Conservation (phyloP, 1,139 yeast genomes). For the Oligophagozyma castellii region DNA sequence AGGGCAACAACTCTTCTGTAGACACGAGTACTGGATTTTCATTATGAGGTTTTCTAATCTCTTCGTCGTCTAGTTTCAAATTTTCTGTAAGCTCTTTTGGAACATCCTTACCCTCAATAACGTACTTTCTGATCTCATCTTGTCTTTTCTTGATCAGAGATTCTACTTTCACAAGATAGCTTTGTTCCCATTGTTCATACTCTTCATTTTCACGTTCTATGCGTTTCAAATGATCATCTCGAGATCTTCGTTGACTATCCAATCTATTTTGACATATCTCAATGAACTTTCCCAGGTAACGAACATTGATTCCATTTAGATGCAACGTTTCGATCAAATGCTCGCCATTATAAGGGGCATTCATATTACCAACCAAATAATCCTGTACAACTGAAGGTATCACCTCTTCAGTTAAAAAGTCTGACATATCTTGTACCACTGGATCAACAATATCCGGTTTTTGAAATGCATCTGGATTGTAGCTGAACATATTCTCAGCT, state of each 20-base stretch:
- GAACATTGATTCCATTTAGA: slow-evolving; percentile 71
- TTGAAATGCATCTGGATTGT: slow-evolving; percentile 73
- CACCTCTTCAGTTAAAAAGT: slow-evolving; percentile 42
- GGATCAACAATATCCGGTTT: slow-evolving; percentile 41
- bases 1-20: slow-evolving; percentile 29
- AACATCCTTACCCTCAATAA: slow-evolving; percentile 24
- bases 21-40: slow-evolving; percentile 18
- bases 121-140: slow-evolving; percentile 26
- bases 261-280: slow-evolving; percentile 17
- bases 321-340: slow-evolving; percentile 63
- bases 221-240: slow-evolving; percentile 17
- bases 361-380: slow-evolving; percentile 33
- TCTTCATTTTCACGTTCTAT: slow-evolving; percentile 24
- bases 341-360: slow-evolving; percentile 68
- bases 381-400: slow-evolving; percentile 49
- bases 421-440: slow-evolving; percentile 54
- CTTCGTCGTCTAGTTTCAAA: slow-evolving; percentile 25
- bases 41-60: slow-evolving; percentile 25
- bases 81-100: slow-evolving; percentile 26
- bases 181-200: slow-evolving; percentile 25
- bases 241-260: slow-evolving; percentile 17
- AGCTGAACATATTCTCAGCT: slow-evolving; percentile 41
- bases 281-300: slow-evolving; percentile 60
- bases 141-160: slow-evolving; percentile 29
- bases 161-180: slow-evolving; percentile 25